Base-by-base conservation (phyloP, 768 basidiomycete genomes). In the Boletales sp. region DNA sequence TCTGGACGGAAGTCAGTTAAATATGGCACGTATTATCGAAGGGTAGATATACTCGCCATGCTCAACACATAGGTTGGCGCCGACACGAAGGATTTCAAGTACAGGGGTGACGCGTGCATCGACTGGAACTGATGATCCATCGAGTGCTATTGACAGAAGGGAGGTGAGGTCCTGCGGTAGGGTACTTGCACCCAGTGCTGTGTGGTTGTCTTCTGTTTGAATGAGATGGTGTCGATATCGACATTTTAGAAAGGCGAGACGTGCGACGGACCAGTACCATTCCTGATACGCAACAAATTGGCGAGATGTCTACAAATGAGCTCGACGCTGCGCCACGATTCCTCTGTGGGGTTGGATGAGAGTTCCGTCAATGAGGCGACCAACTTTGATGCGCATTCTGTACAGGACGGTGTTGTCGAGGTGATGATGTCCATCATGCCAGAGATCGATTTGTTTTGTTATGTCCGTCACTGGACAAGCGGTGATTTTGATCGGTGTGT, bases 41-140 rank as follows among this genome's bases (percentile, higher is more conserved):
- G 30, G 36, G 39, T 35, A 28, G 14, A 17, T 40, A 13, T 19
- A 64, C 80, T 53, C 56, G 83, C 88, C 83, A 58, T 92, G 88
- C 63, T 93, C 88, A 70, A 90, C 83, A 66, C 87, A 90, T 15
- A 93, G 68, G 67, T 93, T 93, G 12, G 90, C 90, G 21, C 82
- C 82, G 13, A 90, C 82, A 50, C 90, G 79, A 47, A 93, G 77
- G 30, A 90, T 69, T 63, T 92, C 87, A 51, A 79, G 79, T 19
- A 83, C 72, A 10, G 78, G 77, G 9, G 76, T 60, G 44, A 80
- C 73, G 50, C 74, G 76, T n/a, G 67, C 53, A 28, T 73, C 68
- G 47, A 64, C 68, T 6, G 81, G 80, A 41, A 75, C 71, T 17
- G 74, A 55, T 6, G 76, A 62, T 38, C 75, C 80, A 49, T 75